A percentile compares a stretch with the other conserved stretches of the same genome.
phyloP scores from a whole-genome alignment of 192 early-diverging fungal genomes.

The Lobosporangium transversale region DNA sequence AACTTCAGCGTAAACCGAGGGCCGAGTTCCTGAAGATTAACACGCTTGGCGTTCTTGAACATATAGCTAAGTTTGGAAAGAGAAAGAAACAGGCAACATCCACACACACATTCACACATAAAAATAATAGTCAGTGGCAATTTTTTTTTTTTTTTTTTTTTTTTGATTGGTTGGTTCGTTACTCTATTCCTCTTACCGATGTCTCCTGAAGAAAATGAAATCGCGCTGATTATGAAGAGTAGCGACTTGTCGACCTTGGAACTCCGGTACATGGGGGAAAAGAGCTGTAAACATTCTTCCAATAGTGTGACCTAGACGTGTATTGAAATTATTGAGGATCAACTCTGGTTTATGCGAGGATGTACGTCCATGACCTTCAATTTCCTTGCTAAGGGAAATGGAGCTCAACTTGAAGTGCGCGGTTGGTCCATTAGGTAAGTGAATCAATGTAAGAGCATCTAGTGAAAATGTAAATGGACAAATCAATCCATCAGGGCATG shows the following conservation, averaged over 20 bases:
- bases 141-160: too few relatives aligned
- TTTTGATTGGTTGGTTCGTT: too few relatives aligned
- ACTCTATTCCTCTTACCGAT: slow-evolving; percentile 73
- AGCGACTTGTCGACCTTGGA: slow-evolving; percentile 91
- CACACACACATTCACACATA: not conserved
- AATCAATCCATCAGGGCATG: not conserved
- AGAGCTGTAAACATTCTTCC: slow-evolving; percentile 95
- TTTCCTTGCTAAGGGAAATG: slow-evolving; percentile 81
- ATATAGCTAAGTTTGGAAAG: slow-evolving; percentile 74
- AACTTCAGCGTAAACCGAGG: slow-evolving; percentile 96
- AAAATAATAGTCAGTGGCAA: not conserved
- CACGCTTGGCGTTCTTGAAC: slow-evolving; percentile 82
- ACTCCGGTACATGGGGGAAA: slow-evolving; percentile 98
- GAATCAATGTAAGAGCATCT: slow-evolving; percentile 92
- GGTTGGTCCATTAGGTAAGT: slow-evolving; percentile 96
- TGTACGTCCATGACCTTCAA: slow-evolving; percentile 81
- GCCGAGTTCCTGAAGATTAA: slow-evolving; percentile 94
- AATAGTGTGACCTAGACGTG: slow-evolving; percentile 94
- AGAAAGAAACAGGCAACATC: not conserved
- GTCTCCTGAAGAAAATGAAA: slow-evolving; percentile 98
- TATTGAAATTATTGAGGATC: slow-evolving; percentile 98
- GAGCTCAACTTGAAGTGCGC: slow-evolving; percentile 94
- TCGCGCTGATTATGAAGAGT: slow-evolving; percentile 99
- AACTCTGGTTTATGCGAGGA: slow-evolving; percentile 92
- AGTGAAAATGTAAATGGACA: slow-evolving; percentile 5